phyloP scores from a whole-genome alignment of 2,329 filamentous ascomycete species.

The Cladosporium velox region DNA sequence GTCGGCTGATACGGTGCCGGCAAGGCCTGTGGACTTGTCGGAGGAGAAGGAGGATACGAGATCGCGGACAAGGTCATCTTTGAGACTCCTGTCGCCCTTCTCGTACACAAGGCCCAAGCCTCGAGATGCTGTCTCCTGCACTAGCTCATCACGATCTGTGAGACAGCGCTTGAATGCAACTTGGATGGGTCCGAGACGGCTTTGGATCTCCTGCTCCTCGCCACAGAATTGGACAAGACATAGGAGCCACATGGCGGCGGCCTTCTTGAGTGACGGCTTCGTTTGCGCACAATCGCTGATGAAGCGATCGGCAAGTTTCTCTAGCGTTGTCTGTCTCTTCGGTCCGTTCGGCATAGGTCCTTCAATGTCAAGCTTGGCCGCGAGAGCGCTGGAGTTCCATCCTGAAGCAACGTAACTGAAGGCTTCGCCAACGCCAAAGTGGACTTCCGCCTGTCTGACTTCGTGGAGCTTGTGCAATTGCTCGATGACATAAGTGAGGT shows the following conservation, averaged over 20 bases:
- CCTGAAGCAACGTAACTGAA: conserved; percentile 74
- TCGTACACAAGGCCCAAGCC: conserved; percentile 93
- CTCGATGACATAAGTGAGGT: conserved; percentile 60
- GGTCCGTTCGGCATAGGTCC: conserved; percentile 48
- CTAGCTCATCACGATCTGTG: conserved; percentile 85
- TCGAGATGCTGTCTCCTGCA: conserved; percentile 91
- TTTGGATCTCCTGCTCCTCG: conserved; percentile 72
- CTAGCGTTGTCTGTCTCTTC: conserved; percentile 45
- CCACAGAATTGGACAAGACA: conserved; percentile 90
- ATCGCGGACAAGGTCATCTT: conserved; percentile 80
- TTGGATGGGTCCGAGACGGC: conserved; percentile 75
- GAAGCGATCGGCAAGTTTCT: conserved; percentile 67
- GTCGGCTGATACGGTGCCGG: conserved; percentile 79
- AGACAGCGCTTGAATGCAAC: conserved; percentile 84
- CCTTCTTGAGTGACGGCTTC: conserved; percentile 86
- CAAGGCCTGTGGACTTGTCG: conserved; percentile 67
- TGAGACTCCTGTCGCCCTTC: conserved; percentile 78
- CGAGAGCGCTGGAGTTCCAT: conserved; percentile 80
- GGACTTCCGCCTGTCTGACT: conserved; percentile 80
- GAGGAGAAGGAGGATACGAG: conserved; percentile 83
- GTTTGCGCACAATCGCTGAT: conserved; percentile 76
- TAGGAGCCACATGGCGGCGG: conserved; percentile 92
- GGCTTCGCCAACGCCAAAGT: conserved; percentile 89
- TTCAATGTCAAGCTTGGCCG: conserved; percentile 75
- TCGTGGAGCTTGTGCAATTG: conserved; percentile 78